phyloP scores from a whole-genome alignment of 805 yeast genomes.

The Nakazawaea populi region DNA sequence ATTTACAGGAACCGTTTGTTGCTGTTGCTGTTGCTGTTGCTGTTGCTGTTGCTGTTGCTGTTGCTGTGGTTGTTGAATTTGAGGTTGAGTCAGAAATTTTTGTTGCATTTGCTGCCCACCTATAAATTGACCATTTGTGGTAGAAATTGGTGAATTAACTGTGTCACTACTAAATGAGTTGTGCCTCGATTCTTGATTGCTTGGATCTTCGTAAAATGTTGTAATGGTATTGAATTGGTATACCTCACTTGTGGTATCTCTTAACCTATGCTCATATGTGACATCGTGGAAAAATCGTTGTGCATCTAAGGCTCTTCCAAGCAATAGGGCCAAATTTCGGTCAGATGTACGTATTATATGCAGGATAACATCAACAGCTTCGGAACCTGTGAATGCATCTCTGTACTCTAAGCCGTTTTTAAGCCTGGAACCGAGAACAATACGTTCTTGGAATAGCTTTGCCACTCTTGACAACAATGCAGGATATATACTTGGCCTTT shows the following conservation, averaged over 20 bases:
- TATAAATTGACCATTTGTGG: background rate
- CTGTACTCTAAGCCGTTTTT: slow-evolving; percentile 90
- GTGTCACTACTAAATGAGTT: slow-evolving; percentile 5
- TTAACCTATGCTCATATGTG: slow-evolving; percentile 84
- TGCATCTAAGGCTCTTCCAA: slow-evolving; percentile 91
- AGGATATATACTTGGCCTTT: slow-evolving; percentile 77
- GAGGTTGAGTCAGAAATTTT: slow-evolving; percentile 9
- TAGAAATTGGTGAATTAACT: slow-evolving; percentile 1
- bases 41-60: background rate
- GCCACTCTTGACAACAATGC: slow-evolving; percentile 88
- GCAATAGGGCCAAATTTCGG: slow-evolving; percentile 77
- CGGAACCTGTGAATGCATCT: slow-evolving; percentile 89
- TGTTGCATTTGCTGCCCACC: slow-evolving; percentile 7
- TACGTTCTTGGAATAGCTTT: slow-evolving; percentile 59
- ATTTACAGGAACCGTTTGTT: slow-evolving; percentile 41
- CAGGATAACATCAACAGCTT: slow-evolving; percentile 89
- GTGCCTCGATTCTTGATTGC: background rate
- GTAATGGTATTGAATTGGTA: slow-evolving; percentile 71
- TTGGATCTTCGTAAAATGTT: slow-evolving; percentile 23
- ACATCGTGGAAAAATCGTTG: slow-evolving; percentile 94
- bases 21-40: slow-evolving; percentile 10
- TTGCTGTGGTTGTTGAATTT: slow-evolving; percentile 6
- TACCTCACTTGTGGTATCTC: slow-evolving; percentile 84
- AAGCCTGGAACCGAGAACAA: slow-evolving; percentile 69
- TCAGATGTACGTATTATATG: slow-evolving; percentile 85